Base-by-base conservation (phyloP, 1,139 yeast genomes). In the Hansenula sp. region DNA sequence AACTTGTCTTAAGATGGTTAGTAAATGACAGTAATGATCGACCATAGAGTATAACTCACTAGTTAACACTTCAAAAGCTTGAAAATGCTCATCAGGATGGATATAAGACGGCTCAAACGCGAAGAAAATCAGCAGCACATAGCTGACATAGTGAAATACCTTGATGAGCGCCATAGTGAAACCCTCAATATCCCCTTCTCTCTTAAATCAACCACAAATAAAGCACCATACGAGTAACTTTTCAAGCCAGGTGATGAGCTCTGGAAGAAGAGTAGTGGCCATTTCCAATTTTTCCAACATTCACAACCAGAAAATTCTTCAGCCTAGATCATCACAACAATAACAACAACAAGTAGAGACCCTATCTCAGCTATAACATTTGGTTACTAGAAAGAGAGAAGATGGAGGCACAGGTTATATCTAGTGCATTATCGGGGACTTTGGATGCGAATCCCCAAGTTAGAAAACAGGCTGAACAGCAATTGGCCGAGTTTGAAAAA, bases 11-110 rank as follows among this genome's bases (percentile, higher is more conserved):
- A 31, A 14, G 17, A 20, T 7, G 29, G 14, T 19, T 14, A 37
- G n/a, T 36, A 11, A 6, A 7, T 21, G 9, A 7, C 9, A 21
- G 9, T 21, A n/a, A n/a, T n/a, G n/a, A n/a, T n/a, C n/a, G n/a
- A n/a, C n/a, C 4, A 28, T 6, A n/a, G 11, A 20, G 20, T 7
- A 4, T 6, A 30, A 44, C 57, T 55, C 60, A 50, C 65, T 61
- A 6, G 82, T 71, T 17, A 92, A 57, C 0, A 86, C 81, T 57
- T 89, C 95, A 27, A 94, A 73, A 19, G 83, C 78, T 60, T 94
- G 99, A 59, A 88, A 87, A 60, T 90, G 96, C 64, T 94, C 99
- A 67, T 94, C 99, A 0, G 98, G 98, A 53, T 94, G 99, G 37
- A 94, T 81, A 58, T 94, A 94, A 1, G 97, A 87, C 32, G 84